phyloP scores from a whole-genome alignment of 306 rosid species.

The Pueraria montana region DNA sequence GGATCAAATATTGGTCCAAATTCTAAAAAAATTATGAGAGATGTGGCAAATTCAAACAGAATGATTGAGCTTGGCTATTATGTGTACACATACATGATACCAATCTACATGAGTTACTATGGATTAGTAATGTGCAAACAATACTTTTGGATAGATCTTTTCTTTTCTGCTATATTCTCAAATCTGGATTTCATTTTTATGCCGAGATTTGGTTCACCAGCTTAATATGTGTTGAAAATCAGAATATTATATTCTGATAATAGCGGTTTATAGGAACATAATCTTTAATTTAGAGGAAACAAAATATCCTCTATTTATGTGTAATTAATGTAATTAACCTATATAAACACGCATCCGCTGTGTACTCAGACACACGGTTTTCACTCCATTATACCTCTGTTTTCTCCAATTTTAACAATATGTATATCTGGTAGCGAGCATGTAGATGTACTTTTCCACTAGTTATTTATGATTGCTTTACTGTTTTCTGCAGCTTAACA shows the following conservation, averaged over 20 bases:
- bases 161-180: background rate
- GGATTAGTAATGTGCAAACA: background rate
- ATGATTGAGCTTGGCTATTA: background rate
- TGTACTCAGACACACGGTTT: too few species aligned
- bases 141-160: conserved; percentile 17
- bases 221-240: too few species aligned
- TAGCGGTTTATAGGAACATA: too few species aligned
- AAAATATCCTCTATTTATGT: too few species aligned
- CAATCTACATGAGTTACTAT: background rate
- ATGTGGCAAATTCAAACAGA: background rate
- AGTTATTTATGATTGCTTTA: conserved; percentile 4
- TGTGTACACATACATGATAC: background rate
- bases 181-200: background rate
- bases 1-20: background rate
- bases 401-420: too few species aligned
- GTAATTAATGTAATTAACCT: too few species aligned
- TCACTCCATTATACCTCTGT: too few species aligned
- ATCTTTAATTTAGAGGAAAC: too few species aligned
- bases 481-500: conserved; percentile 81
- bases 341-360: too few species aligned
- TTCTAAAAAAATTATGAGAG: background rate
- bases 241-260: too few species aligned
- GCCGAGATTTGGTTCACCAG: background rate
- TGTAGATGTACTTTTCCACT: background rate
- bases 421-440: conserved; percentile 17